Conservation (phyloP, 1,284 basidiomycete species). For the Apiotrichum domesticum region DNA sequence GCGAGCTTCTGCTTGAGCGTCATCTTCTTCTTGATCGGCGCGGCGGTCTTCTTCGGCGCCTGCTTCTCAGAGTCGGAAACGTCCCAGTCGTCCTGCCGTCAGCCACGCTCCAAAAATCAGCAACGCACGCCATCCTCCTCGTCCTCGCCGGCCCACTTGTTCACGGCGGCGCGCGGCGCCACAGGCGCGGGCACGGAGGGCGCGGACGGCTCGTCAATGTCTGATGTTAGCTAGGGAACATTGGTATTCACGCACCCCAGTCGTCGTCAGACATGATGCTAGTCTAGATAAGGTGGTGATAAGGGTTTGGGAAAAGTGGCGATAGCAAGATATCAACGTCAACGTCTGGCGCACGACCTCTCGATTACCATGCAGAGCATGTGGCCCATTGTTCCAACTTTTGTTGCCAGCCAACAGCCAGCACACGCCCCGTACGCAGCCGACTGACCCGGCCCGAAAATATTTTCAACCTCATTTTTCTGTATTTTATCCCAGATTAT, state of each 20-base stretch:
- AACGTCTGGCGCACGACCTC: neutral
- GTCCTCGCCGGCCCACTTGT: slow-evolving; percentile 76
- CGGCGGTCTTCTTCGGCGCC: slow-evolving; percentile 56
- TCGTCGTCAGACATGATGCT: slow-evolving; percentile 36
- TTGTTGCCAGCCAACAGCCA: slow-evolving; percentile 1
- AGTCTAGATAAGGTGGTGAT: neutral
- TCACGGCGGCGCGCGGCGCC: slow-evolving; percentile 50
- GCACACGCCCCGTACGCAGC: too few species aligned
- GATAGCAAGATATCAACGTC: neutral
- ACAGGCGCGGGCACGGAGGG: slow-evolving; percentile 46
- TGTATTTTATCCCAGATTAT: slow-evolving; percentile 6
- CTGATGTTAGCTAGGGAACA: slow-evolving; percentile 12
- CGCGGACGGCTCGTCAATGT: slow-evolving; percentile 51
- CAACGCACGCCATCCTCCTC: slow-evolving; percentile 61
- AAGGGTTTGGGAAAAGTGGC: neutral
- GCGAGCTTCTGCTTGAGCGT: slow-evolving; percentile 81
- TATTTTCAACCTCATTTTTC: slow-evolving; percentile 11
- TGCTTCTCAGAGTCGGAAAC: slow-evolving; percentile 68
- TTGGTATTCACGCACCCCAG: slow-evolving; percentile 31
- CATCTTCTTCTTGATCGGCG: slow-evolving; percentile 80
- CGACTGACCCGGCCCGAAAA: neutral
- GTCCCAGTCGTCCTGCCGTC: slow-evolving; percentile 81
- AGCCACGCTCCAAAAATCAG: neutral
- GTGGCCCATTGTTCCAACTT: slow-evolving; percentile 5
- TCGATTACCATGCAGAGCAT: neutral